A percentile compares a stretch with the other conserved stretches of the same genome.
phyloP scores from a whole-genome alignment of 2,329 filamentous ascomycete genomes.

The Trichoderma sp. region DNA sequence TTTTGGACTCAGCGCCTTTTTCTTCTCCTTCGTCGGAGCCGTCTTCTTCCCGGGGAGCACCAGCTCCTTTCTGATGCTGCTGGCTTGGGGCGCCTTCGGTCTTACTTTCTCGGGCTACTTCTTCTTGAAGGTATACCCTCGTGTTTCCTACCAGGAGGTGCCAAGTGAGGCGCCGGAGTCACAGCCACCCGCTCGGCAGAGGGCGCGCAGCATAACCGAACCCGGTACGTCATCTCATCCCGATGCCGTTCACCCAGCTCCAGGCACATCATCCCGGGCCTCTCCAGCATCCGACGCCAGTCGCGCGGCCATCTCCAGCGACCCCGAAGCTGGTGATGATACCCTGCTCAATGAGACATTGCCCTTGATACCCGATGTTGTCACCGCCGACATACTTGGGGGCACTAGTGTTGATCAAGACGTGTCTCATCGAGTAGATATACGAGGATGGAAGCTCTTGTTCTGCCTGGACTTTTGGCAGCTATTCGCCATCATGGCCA shows the following conservation, averaged over 20 bases:
- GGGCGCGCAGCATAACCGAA: slow-evolving; percentile 18
- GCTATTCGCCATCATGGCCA: slow-evolving; percentile 80
- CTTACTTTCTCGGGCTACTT: slow-evolving; percentile 79
- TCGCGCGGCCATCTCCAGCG: slow-evolving; percentile 2
- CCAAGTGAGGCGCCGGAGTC: slow-evolving; percentile 39
- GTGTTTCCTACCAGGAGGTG: slow-evolving; percentile 59
- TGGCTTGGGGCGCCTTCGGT: slow-evolving; percentile 76
- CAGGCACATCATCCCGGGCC: slow-evolving; percentile 7
- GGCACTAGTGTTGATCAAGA: slow-evolving; percentile 68
- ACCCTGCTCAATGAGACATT: slow-evolving; percentile 71
- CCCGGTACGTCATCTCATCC: slow-evolving; percentile 27
- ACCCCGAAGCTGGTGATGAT: slow-evolving; percentile 34
- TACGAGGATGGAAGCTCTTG: slow-evolving; percentile 79
- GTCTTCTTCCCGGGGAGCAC: slow-evolving; percentile 82
- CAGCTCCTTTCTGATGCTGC: slow-evolving; percentile 74
- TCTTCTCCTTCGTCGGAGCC: slow-evolving; percentile 82
- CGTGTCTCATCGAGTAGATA: slow-evolving; percentile 82
- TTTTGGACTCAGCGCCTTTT: slow-evolving; percentile 93
- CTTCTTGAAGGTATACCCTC: slow-evolving; percentile 74
- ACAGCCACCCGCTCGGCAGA: slow-evolving; percentile 8
- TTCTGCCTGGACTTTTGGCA: slow-evolving; percentile 83
- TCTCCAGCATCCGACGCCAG: slow-evolving; percentile 13
- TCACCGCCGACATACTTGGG: slow-evolving; percentile 54
- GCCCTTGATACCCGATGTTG: slow-evolving; percentile 71
- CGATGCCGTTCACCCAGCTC: slow-evolving; percentile 1